Percentiles rank a stretch among this genome's conserved stretches.
These are phyloP conservation scores for Coffea eugenioides DNA, from an alignment of 257 asterid genomes.

Conservation along the genomic window DNA sequence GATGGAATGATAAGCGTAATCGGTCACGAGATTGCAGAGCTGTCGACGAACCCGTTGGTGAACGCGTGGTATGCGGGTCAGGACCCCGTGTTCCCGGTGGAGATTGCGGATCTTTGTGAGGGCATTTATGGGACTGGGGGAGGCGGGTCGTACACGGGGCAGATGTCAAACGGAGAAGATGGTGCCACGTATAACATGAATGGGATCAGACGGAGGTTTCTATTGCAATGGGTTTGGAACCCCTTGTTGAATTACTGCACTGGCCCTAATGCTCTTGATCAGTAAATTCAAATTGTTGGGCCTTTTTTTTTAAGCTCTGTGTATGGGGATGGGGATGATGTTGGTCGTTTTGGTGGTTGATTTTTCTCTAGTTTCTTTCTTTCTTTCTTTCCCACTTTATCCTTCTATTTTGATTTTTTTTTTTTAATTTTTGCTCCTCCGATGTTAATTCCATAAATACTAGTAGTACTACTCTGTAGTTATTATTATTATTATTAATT, in stretches of 20 bases:
- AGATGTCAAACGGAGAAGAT: conserved; percentile 65
- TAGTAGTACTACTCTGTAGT: too few relatives aligned
- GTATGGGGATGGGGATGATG: background rate
- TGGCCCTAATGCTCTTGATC: conserved; percentile 96
- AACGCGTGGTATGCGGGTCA: conserved; percentile 93
- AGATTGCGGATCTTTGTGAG: conserved; percentile 89
- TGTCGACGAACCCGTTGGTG: conserved; percentile 67
- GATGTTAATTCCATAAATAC: too few relatives aligned
- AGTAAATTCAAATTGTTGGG: conserved; percentile 50
- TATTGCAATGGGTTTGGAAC: conserved; percentile 97
- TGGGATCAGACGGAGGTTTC: conserved; percentile 74
- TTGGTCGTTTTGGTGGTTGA: background rate
- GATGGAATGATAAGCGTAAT: conserved; percentile 92
- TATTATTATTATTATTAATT: background rate
- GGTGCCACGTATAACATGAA: conserved; percentile 85
- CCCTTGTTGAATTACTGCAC: conserved; percentile 66
- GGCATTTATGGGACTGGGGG: conserved; percentile 91
- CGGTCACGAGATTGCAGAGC: conserved; percentile 86
- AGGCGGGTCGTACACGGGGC: conserved; percentile 85
- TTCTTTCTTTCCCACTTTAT: background rate
- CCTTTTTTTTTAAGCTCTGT: background rate
- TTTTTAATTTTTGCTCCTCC: too few relatives aligned
- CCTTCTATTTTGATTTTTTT: background rate
- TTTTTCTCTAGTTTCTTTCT: background rate
- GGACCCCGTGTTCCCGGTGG: conserved; percentile 81